These are phyloP conservation scores for Malus fusca DNA, from an alignment of 306 rosid species.

Conservation along the genomic window DNA sequence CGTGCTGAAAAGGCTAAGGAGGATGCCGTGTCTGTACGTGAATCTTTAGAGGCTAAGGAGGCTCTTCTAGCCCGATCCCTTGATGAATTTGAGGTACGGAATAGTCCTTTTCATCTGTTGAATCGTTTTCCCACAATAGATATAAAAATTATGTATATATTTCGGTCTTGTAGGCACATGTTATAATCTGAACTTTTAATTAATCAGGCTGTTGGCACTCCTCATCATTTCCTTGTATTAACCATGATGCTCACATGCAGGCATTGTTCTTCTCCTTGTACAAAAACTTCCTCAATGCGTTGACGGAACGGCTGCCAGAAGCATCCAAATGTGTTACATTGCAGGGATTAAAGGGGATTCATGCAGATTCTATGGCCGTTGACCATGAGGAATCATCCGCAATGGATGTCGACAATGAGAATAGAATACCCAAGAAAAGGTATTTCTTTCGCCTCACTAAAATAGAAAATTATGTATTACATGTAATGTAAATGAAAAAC, in stretches of 20 bases:
- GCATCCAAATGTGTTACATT: conserved; percentile 51
- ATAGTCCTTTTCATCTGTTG: not conserved
- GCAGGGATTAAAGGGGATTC: conserved; percentile 51
- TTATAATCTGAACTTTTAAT: not conserved
- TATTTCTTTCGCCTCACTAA: conserved; percentile 9
- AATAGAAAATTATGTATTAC: not conserved
- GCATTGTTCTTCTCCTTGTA: conserved; percentile 67
- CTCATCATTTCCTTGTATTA: not conserved
- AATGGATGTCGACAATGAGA: conserved; percentile 82
- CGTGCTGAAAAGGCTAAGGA: conserved; percentile 69
- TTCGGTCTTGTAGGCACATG: not conserved
- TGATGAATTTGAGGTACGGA: conserved; percentile 84
- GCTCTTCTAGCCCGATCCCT: conserved; percentile 86
- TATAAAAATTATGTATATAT: not conserved
- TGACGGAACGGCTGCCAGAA: conserved; percentile 75
- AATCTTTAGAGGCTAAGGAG: conserved; percentile 90
- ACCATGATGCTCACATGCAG: conserved; percentile 38
- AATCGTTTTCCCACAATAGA: not conserved
- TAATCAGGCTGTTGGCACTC: not conserved
- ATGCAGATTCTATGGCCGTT: conserved; percentile 56
- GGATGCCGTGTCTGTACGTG: conserved; percentile 58
- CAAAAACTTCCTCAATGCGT: conserved; percentile 62
- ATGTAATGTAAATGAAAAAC: not conserved
- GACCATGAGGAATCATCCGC: conserved; percentile 68
- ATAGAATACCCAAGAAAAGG: conserved; percentile 62